These are phyloP conservation scores for Wickerhamomyces hampshirensis DNA, from an alignment of 805 yeast genomes.

Conservation along the genomic window DNA sequence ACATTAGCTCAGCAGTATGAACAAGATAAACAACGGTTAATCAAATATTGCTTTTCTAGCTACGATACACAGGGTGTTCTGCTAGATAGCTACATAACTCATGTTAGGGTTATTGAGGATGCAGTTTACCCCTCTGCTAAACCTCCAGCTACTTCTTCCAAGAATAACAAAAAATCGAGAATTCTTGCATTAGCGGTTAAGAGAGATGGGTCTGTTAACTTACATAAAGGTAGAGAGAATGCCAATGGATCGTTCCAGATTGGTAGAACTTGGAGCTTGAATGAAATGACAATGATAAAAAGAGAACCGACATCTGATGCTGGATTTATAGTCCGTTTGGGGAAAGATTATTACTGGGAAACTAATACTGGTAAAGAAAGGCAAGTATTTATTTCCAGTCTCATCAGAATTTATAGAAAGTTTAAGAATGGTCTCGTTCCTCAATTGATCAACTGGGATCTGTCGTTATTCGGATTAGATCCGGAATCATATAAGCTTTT, in stretches of 20 bases:
- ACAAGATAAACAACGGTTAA: slow-evolving; percentile 44
- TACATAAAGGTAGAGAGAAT: slow-evolving; percentile 85
- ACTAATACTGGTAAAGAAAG: slow-evolving; percentile 54
- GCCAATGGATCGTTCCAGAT: slow-evolving; percentile 73
- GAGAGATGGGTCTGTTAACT: slow-evolving; percentile 58
- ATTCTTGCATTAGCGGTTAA: slow-evolving; percentile 54
- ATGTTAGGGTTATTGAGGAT: slow-evolving; percentile 71
- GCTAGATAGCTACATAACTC: slow-evolving; percentile 65
- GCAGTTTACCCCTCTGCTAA: slow-evolving; percentile 60
- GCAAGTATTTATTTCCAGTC: slow-evolving; percentile 48
- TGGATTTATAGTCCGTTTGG: slow-evolving; percentile 57
- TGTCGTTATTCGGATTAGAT: slow-evolving; percentile 34
- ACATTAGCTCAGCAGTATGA: slow-evolving; percentile 55
- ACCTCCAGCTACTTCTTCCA: slow-evolving; percentile 54
- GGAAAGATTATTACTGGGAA: slow-evolving; percentile 84
- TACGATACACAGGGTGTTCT: slow-evolving; percentile 37
- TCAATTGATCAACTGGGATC: slow-evolving; percentile 47
- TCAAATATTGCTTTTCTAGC: slow-evolving; percentile 45
- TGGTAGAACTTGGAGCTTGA: slow-evolving; percentile 89
- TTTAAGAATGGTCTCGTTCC: slow-evolving; percentile 56
- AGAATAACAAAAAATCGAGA: slow-evolving; percentile 53
- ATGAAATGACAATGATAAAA: slow-evolving; percentile 56
- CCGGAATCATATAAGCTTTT: slow-evolving; percentile 29
- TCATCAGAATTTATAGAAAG: slow-evolving; percentile 48
- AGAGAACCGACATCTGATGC: slow-evolving; percentile 47